Base-by-base conservation (phyloP, 306 rosid genomes). In the Hippophae gyantsensis region DNA sequence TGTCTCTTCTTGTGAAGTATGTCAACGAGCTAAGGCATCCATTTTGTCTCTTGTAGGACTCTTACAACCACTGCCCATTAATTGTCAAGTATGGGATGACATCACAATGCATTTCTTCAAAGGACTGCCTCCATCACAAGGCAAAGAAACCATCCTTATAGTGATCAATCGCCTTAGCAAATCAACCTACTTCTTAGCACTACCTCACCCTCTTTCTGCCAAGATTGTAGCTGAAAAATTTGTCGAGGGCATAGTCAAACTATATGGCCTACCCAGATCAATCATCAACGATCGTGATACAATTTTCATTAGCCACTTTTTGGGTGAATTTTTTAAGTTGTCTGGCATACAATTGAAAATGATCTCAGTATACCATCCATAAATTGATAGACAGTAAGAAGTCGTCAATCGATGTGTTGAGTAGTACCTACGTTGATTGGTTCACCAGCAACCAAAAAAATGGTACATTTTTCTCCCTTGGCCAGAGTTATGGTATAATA, bases 401-500 rank as follows among this genome's bases (percentile, higher is more conserved):
- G 45, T 54, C 0, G 5, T 45, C 0, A 64, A 54, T 7, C 58
- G 54, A 3, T 25, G 5, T 10, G 32, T 64, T 0, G 47, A 64
- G 8, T 44, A 44, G 5, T 64, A 54, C 6, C 9, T 64, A 0
- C 10, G 38, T 0, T 64, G 54, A 18, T 64, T 64, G 27, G 46
- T 27, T 0, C 25, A 12, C 2, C 9, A 41, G 1, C 3, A 7
- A 3, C 67, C 48, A 0, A 5, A 43, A 10, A 3, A 11, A 13
- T 64, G 60, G 68, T 6, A 1, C 0, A 3, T 3, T 0, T 54
- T 6, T 0, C 5, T 64, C 0, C 43, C 60, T 6, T 63, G 60
- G 68, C 52, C n/a, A 14, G 60, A 63, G 23, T 42, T 9, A 6
- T 52, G 60, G 52, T 63, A 63, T 9, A 63, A 63, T 6, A 63